Percentiles rank a stretch among this genome's conserved stretches.
Evolutionary conservation across 257 asterid species (phyloP).

Genomic region (Capsicum chinense): DNA sequence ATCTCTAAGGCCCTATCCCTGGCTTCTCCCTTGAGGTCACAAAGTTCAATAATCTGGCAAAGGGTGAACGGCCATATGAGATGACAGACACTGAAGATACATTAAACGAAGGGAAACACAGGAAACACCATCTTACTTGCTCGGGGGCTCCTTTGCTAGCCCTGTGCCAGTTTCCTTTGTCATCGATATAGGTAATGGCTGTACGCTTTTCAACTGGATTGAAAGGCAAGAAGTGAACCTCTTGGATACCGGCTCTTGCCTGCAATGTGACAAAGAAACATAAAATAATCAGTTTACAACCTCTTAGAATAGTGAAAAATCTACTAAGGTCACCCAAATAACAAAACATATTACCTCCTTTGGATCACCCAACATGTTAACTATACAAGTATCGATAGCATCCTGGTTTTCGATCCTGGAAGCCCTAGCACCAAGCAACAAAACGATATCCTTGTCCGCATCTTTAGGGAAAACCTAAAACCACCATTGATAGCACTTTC

Average conservation of each 20-base stretch:
- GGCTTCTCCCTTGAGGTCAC: constrained; percentile 61
- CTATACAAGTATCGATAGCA: constrained; percentile 90
- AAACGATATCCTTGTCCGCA: constrained; percentile 54
- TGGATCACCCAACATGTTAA: constrained; percentile 73
- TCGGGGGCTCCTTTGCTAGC: constrained; percentile 96
- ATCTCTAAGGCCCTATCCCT: constrained; percentile 61
- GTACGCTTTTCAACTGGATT: constrained; percentile 91
- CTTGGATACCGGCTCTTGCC: constrained; percentile 83
- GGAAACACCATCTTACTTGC: constrained; percentile 49
- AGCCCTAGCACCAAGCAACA: constrained; percentile 76
- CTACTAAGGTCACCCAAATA: not conserved
- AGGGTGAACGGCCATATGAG: not conserved
- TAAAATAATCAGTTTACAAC: not conserved
- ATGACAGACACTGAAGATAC: not conserved
- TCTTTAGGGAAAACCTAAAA: constrained; percentile 52
- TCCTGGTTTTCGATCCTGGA: constrained; percentile 87
- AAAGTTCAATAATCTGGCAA: constrained; percentile 74
- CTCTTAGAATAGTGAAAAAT: constrained; percentile 5
- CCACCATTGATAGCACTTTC: not conserved
- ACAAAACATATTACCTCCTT: constrained; percentile 54
- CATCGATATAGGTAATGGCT: constrained; percentile 73
- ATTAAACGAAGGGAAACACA: not conserved
- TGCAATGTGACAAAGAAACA: constrained; percentile 27
- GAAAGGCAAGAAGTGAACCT: constrained; percentile 89
- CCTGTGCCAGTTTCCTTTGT: constrained; percentile 72